Base-by-base conservation (phyloP, 2,329 filamentous ascomycete genomes). In the Calonectria multiphialidica region DNA sequence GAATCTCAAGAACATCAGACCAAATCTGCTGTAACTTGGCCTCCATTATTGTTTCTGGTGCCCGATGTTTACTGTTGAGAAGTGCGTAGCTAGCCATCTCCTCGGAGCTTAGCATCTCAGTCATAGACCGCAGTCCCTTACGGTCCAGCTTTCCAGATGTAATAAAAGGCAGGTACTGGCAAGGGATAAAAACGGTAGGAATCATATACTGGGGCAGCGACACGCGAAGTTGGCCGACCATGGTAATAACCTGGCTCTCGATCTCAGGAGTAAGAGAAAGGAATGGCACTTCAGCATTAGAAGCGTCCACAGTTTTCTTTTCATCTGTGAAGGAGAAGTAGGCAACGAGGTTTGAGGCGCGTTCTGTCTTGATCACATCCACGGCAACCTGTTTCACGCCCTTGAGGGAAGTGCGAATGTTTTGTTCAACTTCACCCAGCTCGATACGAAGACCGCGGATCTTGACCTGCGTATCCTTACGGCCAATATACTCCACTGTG, bases 381-480 rank as follows among this genome's bases (percentile, higher is more conserved):
- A 61, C 55, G 1, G 21, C 55, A 61, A 61, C 35, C 13, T 61
- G 55, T 6, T 42, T 61, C 10, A 18, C 55, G 7, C 37, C 35
- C 9, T 40, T 7, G 12, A 61, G 55, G n/a, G 12, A 42, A 13
- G 21, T 28, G 16, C 55, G 55, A 25, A 61, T 42, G 21, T 28
- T 40, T 5, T 61, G 55, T n/a, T 76, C 75, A 15, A 68, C 59
- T 18, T 77, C 75, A 0, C 63, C 73, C 0, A 88, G 82, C 78
- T 87, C 90, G 69, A 89, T 82, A 59, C 88, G 78, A 57, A 86
- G 89, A 49, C 91, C 90, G 21, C 85, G 84, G 15, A 91, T 79
- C 75, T 91, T 91, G 47, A 91, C 84, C 77, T 91, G 89, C 0
- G 82, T 83, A n/a, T n/a, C n/a, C n/a, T n/a, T n/a, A n/a, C n/a